These are phyloP conservation scores for Akanthomyces lecanii DNA, from an alignment of 2,329 filamentous ascomycete species.

Conservation along the genomic window DNA sequence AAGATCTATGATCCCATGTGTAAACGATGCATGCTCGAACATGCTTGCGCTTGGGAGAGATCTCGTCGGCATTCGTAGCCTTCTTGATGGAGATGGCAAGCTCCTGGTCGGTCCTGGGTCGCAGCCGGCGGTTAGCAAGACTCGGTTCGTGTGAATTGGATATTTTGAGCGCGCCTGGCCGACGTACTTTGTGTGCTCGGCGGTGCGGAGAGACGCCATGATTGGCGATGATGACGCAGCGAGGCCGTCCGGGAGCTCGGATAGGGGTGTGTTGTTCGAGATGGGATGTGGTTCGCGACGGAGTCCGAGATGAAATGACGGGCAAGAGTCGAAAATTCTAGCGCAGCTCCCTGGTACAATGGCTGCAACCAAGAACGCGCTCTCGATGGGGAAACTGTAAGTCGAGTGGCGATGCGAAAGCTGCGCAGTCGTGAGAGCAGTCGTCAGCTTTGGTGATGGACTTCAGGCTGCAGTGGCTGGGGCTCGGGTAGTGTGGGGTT, in stretches of 20 bases:
- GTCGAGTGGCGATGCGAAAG: conserved; percentile 7
- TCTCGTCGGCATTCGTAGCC: conserved; percentile 64
- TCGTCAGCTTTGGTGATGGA: conserved; percentile 19
- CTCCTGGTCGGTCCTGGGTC: conserved; percentile 61
- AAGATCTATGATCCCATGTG: conserved; percentile 98
- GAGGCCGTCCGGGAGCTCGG: conserved; percentile 13
- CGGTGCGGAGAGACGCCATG: conserved; percentile 17
- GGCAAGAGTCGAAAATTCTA: neutral
- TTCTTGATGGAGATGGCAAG: conserved; percentile 67
- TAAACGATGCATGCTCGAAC: conserved; percentile 97
- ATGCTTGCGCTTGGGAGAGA: conserved; percentile 78
- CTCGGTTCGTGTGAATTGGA: too few relatives aligned
- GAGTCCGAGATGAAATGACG: neutral
- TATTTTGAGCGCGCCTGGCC: neutral
- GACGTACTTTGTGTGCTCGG: conserved; percentile 17
- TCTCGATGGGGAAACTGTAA: neutral
- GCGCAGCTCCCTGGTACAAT: neutral
- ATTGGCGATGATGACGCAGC: conserved; percentile 10
- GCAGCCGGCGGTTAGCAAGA: neutral
- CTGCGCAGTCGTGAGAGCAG: conserved; percentile 16
- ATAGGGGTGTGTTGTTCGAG: conserved; percentile 11
- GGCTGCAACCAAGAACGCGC: neutral
- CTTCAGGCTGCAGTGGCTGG: conserved; percentile 17
- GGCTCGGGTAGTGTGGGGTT: conserved; percentile 14
- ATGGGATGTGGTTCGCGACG: neutral